Evolutionary conservation across 176 grass and related monocot genomes (phyloP).

Genomic region (Olyra latifolia): DNA sequence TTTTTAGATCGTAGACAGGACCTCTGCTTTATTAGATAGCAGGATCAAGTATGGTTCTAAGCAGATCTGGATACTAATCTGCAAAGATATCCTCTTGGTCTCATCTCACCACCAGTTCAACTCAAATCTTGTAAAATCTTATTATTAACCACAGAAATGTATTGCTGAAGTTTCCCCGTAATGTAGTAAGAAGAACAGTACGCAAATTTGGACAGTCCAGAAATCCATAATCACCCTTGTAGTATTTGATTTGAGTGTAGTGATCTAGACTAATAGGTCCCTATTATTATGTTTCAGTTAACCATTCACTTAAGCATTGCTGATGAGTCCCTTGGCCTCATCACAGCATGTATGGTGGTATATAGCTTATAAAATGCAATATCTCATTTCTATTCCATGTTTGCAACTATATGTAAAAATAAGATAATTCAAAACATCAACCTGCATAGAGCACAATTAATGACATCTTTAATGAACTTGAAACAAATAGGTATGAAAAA

Average conservation of each 20-base stretch:
- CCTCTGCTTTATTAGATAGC: not conserved
- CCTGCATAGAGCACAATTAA: not conserved
- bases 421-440: not conserved
- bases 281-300: not conserved
- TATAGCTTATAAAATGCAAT: not conserved
- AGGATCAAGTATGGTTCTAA: not conserved
- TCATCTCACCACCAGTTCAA: not conserved
- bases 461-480: constrained; percentile 2
- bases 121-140: not conserved
- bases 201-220: not conserved
- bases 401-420: not conserved
- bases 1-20: not conserved
- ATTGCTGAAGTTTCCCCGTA: not conserved
- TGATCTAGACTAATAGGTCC: not conserved
- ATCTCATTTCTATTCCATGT: not conserved
- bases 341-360: not conserved
- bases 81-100: not conserved
- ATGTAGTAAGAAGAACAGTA: not conserved
- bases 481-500: not conserved
- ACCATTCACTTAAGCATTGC: not conserved
- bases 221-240: not conserved
- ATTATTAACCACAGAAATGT: not conserved
- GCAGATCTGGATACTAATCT: not conserved
- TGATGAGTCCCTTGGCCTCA: not conserved
- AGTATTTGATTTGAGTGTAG: not conserved